Base-by-base conservation (phyloP, 2,329 filamentous ascomycete species). In the Fusarium sp. region DNA sequence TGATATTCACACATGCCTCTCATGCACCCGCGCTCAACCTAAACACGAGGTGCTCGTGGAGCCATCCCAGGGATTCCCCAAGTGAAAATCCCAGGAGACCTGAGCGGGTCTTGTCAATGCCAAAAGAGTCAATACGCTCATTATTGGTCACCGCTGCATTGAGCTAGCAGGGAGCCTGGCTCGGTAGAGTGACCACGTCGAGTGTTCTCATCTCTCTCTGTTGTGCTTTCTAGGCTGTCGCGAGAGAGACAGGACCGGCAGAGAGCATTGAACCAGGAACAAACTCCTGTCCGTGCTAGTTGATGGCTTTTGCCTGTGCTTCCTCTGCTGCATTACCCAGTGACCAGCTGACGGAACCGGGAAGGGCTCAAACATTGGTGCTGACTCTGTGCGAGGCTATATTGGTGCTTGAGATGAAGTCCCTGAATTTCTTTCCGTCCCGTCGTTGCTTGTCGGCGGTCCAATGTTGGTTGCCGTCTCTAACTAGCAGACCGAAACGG, bases 141-240 rank as follows among this genome's bases (percentile, higher is more conserved):
- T 73, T 70, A 80, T 80, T 80, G 78, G 78, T 59, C 69, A 38
- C 60, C 60, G 56, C 52, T 52, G 75, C 76, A 79, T 80, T 77
- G 75, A 77, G 77, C 78, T 80, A 78, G 73, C 75, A 73, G 69
- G 77, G 77, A 66, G 35, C 66, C 62, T 59, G 57, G 58, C 48
- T 50, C 52, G 42, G 60, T 64, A 65, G 30, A 73, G 53, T 66
- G 73, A 73, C 70, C 60, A 57, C 41, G 54, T 53, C 38, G 38
- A 66, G 49, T 65, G 49, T 60, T 40, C 53, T 72, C 49, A 46
- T 60, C 45, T 62, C 48, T 70, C 48, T 45, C 42, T 67, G 27
- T 26, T 57, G 46, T 59, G 53, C 46, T 52, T 57, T 20, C 41
- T 44, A 33, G 57, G 48, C 33, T 45, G 37, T 64, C 37, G 40